A percentile compares a stretch with the other conserved stretches of the same genome.
Evolutionary conservation across 2,329 filamentous ascomycete species (phyloP).

Genomic region (Aureobasidium sp.): DNA sequence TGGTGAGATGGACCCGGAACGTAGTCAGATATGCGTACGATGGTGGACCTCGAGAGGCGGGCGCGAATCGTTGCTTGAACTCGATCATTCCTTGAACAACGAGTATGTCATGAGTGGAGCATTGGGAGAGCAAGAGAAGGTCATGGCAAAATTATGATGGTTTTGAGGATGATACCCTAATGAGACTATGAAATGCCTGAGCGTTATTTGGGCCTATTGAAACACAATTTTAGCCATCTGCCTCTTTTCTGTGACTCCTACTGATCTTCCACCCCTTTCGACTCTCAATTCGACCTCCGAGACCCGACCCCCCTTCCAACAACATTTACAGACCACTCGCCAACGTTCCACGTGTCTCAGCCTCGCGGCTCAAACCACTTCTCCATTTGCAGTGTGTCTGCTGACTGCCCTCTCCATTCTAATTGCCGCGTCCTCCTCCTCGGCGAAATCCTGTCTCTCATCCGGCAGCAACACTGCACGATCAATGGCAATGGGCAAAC

Average conservation of each 20-base stretch:
- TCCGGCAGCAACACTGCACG: slow-evolving; percentile 33
- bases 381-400: not conserved
- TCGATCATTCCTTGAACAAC: slow-evolving; percentile 24
- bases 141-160: slow-evolving; percentile 3
- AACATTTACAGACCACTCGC: too few species aligned
- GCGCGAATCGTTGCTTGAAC: slow-evolving; percentile 47
- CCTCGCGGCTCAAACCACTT: not conserved
- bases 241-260: not conserved
- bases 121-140: slow-evolving; percentile 24
- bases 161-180: not conserved
- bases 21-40: slow-evolving; percentile 66
- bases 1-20: slow-evolving; percentile 83
- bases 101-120: slow-evolving; percentile 47
- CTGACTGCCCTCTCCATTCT: slow-evolving; percentile 16
- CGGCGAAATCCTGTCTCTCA: slow-evolving; percentile 23
- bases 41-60: slow-evolving; percentile 74
- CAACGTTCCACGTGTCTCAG: too few species aligned
- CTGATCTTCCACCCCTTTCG: not conserved
- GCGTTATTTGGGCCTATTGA: too few species aligned
- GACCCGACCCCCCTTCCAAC: too few species aligned
- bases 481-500: slow-evolving; percentile 48
- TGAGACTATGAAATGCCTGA: not conserved
- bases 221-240: not conserved
- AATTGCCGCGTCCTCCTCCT: slow-evolving; percentile 30
- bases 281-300: not conserved